Percentiles rank a stretch among this genome's conserved stretches.
These are phyloP conservation scores for Ogataea salicorniae DNA, from an alignment of 805 yeast genomes.

Conservation along the genomic window DNA sequence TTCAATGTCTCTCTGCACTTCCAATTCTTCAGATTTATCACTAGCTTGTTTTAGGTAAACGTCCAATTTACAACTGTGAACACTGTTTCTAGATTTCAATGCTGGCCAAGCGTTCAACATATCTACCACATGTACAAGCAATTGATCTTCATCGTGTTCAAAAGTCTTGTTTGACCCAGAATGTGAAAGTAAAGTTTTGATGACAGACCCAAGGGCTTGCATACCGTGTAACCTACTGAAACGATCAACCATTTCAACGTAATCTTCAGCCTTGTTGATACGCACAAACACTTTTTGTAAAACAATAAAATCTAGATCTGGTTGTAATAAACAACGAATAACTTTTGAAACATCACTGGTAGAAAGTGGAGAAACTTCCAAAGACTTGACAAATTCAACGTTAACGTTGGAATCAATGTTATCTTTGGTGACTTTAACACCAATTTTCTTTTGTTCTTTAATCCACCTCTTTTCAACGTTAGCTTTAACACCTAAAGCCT, in stretches of 20 bases:
- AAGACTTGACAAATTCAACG: constrained; percentile 55
- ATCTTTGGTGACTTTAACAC: constrained; percentile 43
- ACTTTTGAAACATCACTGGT: constrained; percentile 68
- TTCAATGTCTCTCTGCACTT: constrained; percentile 34
- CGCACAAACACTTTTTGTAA: constrained; percentile 65
- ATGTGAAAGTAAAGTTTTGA: constrained; percentile 33
- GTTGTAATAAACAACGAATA: constrained; percentile 70
- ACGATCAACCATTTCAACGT: constrained; percentile 43
- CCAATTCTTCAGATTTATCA: constrained; percentile 18
- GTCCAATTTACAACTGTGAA: constrained; percentile 70
- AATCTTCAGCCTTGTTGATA: constrained; percentile 35
- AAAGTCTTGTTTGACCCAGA: constrained; percentile 3
- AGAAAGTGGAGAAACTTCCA: constrained; percentile 48
- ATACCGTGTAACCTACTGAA: constrained; percentile 84
- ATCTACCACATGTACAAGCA: constrained; percentile 46
- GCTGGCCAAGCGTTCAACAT: constrained; percentile 63
- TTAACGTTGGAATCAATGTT: constrained; percentile 55
- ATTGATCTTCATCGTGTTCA: constrained; percentile 31
- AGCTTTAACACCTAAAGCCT: constrained; percentile 74
- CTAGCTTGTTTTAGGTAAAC: constrained; percentile 45
- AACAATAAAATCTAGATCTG: constrained; percentile 63
- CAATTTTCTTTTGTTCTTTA: constrained; percentile 47
- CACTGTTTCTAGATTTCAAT: constrained; percentile 66
- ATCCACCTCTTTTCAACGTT: constrained; percentile 70
- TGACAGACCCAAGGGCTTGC: constrained; percentile 61